A percentile compares a stretch with the other conserved stretches of the same genome.
These are phyloP conservation scores for Botrytis porri DNA, from an alignment of 2,329 filamentous ascomycete species.

Conservation along the genomic window DNA sequence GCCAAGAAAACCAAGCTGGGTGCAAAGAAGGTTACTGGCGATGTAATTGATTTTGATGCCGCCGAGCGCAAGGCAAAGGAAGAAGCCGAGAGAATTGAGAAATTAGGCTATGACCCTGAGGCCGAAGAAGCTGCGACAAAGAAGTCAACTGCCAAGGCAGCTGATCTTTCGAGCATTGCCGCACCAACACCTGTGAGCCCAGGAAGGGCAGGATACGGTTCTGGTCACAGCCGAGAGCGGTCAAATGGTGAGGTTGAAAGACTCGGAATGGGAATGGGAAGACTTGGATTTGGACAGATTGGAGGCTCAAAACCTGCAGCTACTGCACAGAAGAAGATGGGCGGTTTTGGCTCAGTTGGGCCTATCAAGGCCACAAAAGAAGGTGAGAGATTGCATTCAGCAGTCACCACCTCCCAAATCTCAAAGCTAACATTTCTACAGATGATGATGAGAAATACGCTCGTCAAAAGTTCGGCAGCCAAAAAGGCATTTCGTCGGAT, in stretches of 20 bases:
- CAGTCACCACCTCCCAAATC: neutral
- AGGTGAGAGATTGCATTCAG: conserved; percentile 48
- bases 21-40: conserved; percentile 81
- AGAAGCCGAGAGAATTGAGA: conserved; percentile 92
- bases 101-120: conserved; percentile 91
- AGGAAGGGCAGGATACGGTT: conserved; percentile 57
- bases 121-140: conserved; percentile 61
- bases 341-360: conserved; percentile 81
- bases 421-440: conserved; percentile 37
- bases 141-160: conserved; percentile 40
- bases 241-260: conserved; percentile 79
- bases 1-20: conserved; percentile 87
- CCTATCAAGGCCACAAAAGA: conserved; percentile 66
- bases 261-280: conserved; percentile 62
- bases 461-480: conserved; percentile 80
- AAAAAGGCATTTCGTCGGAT: conserved; percentile 96
- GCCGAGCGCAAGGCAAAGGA: conserved; percentile 97
- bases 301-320: conserved; percentile 34
- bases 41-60: conserved; percentile 92
- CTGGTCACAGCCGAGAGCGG: conserved; percentile 57
- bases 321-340: conserved; percentile 55
- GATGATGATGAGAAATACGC: conserved; percentile 80
- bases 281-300: conserved; percentile 37
- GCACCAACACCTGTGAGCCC: conserved; percentile 73
- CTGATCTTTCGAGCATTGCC: conserved; percentile 61